Evolutionary conservation across 768 basidiomycete species (phyloP).

Genomic region (Pleurotus sapidus): DNA sequence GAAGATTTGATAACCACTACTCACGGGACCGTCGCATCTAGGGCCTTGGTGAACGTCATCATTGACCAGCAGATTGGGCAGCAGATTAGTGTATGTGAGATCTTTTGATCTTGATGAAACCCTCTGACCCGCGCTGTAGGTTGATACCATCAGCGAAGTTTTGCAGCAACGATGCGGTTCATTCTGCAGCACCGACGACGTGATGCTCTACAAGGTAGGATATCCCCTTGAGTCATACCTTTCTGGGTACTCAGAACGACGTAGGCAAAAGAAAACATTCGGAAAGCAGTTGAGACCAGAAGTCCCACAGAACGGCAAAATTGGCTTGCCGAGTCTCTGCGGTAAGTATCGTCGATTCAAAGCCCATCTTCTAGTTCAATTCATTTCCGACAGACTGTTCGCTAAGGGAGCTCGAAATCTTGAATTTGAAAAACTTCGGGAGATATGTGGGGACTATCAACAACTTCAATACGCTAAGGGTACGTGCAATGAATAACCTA

Average conservation of each 20-base stretch:
- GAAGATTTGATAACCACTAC: constrained; percentile 84
- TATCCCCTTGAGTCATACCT: background rate
- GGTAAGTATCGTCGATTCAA: constrained; percentile 41
- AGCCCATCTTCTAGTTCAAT: background rate
- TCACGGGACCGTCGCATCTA: constrained; percentile 84
- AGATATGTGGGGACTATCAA: constrained; percentile 88
- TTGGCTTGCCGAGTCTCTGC: constrained; percentile 81
- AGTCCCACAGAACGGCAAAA: constrained; percentile 74
- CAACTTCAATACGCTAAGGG: constrained; percentile 82
- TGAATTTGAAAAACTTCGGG: constrained; percentile 79
- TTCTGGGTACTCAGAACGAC: constrained; percentile 5
- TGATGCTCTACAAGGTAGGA: constrained; percentile 90
- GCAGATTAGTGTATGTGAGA: constrained; percentile 80
- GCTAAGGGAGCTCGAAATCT: constrained; percentile 84
- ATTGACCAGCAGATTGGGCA: constrained; percentile 98
- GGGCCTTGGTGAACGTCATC: constrained; percentile 89
- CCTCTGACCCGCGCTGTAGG: constrained; percentile 42
- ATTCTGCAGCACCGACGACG: constrained; percentile 98
- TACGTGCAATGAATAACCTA: constrained; percentile 17
- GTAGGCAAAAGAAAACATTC: constrained; percentile 91
- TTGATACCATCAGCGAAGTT: constrained; percentile 95
- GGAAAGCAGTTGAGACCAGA: constrained; percentile 82
- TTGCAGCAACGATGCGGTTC: constrained; percentile 94
- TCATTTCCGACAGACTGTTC: constrained; percentile 59
- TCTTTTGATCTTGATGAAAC: background rate